Evolutionary conservation across 1,139 yeast genomes (phyloP), one percentile per base, ranked within the genome.

Genomic region (Scheffersomyces quercinus): DNA sequence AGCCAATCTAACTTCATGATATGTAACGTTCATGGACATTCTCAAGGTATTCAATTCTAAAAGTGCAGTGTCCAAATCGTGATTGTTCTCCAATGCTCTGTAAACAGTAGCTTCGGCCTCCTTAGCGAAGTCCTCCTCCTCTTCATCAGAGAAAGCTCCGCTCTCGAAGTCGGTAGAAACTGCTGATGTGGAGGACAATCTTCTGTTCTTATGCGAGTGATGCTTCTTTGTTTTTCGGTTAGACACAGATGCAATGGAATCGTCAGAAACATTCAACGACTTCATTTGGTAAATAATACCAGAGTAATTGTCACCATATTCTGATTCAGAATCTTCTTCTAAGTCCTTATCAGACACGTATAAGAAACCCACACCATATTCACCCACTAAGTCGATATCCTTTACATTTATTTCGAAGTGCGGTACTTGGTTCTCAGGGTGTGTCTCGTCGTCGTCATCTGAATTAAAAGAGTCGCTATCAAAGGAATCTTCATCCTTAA

Each of bases 1-100:
- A 5, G 96, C 96, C 32, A 72, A 66, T 60, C 98, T 81, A 11
- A 93, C 97, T 59, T 91, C 97, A 58, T 88, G 95, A 64, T 93
- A 93, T 0, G 95, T 79, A 11, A 90, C 98, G 62, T 93, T 90
- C 93, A 91, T 86, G 53, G 97, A 88, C 99, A 95, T 93, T 67
- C 98, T 81, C 58, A 95, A 75, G 0, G 99, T 93, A 61, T 91
- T 91, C 58, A 93, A 78, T 66, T 93, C 99, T 51, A 95, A 72
- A 53, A 89, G 71, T 0, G 99, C 97, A 10, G 96, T 91, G 59
- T 93, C 98, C 48, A 89, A 76, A 57, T 88, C 95, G 65, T 93
- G 99, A 60, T 89, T 87, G 59, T 91, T 87, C 53, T 87, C 93
- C 63, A 93, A 79, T 0, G 99, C 95, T 59, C 99, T 79, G 53